Evolutionary conservation across 2,329 filamentous ascomycete species (phyloP), one percentile per base, ranked within the genome.

Genomic region (Penicillium corylophilum): DNA sequence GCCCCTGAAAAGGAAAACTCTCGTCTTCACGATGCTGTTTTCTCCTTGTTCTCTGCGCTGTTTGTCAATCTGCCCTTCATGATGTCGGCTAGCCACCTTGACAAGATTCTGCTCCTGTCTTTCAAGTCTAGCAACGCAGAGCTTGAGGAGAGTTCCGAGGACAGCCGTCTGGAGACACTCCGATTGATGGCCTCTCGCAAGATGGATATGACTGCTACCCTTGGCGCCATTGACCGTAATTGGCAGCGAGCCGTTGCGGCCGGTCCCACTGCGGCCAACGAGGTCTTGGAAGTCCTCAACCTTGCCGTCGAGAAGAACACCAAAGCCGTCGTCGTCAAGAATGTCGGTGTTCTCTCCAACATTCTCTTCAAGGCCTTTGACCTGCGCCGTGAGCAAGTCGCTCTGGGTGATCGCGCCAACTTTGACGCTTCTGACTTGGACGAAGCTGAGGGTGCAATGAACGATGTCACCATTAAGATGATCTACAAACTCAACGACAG

Each of bases 401-500:
- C 64, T 10, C 50, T 62, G 7, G 60, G 54, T n/a, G 57, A 64
- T 1, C 59, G 66, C 12, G 61, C 65, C 23, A 55, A 54, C 18
- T 74, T 81, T 46, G 77, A 83, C 20, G 68, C 73, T 23, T 69
- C 70, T 9, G 77, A 80, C 53, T 74, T 79, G 28, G 74, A 81
- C 1, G 70, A 77, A 38, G 77, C 90, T 12, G 90, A 95, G 67
- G 74, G 76, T 2, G 76, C 78, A 10, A 66, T 89, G 59, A 87
- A 90, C 66, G 82, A 87, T 9, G 84, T 88, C 12, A 83, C 86
- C 0, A 82, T 99, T 53, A 89, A 90, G 71, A 94, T 96, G 85
- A 88, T 96, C 48, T 90, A 95, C 77, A 97, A 97, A 78, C 82
- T 99, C 55, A 97, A 96, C 73, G 94, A 99, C 68, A 86, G 88